Base-by-base conservation (phyloP, 805 yeast genomes). In the Lachancea thermotolerans region DNA sequence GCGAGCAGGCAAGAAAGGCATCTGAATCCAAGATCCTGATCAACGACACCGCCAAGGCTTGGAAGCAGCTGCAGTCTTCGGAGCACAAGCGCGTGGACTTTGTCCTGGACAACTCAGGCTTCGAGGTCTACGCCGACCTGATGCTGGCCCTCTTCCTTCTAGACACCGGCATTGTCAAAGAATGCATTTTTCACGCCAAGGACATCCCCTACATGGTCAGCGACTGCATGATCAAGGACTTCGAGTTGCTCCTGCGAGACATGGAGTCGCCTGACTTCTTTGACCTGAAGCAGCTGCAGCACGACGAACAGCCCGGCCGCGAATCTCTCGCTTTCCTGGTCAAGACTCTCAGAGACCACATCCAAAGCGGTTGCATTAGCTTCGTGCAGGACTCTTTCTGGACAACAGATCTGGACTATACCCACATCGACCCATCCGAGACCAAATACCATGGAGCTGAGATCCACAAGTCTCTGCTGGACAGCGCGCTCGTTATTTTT, bases 131-230 rank as follows among this genome's bases (percentile, higher is more conserved):
- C 62, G 85, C 95, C n/a, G 96, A 89, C 59, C 65, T 87, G 54
- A 69, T 82, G 47, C 67, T 85, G 36, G 70, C 82, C 2, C 64
- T 84, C 39, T 82, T 84, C 61, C 57, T 85, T 49, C 66, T 93
- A 18, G 95, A 90, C 55, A 66, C 85, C 12, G 75, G 77, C n/a
- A 62, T 90, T 17, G 81, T 78, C 12, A 67, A 70, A 17, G 69
- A 75, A 45, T 78, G 91, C 49, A 82, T 79, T 15, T 71, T 90
- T 50, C 99, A 93, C 65, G 88, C 95, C 52, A 93, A 93, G 65
- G 78, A 80, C 42, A 77, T 89, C 48, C 97, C 98, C 30, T 93
- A 98, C 95, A 91, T 93, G 82, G 98, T 93, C 15, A 86, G 96
- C 54, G 99, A 93, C 65, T 95, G 93, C 8, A 80, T 89, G 79